phyloP scores from a whole-genome alignment of 208 protist species.

The Polymyxa betae region DNA sequence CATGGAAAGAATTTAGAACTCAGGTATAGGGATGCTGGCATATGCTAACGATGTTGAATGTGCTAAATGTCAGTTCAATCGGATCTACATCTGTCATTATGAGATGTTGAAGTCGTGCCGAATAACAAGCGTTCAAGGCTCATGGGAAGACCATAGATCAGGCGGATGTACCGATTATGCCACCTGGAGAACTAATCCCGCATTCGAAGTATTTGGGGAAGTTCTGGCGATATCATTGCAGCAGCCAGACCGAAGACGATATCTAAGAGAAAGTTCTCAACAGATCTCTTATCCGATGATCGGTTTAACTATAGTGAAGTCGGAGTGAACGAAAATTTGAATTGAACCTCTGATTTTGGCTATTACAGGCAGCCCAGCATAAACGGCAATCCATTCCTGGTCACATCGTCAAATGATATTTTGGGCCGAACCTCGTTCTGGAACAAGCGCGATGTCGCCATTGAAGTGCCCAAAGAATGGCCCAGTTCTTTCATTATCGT shows the following conservation, averaged over 20 bases:
- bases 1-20: conserved; percentile 27
- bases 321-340: neutral
- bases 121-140: neutral
- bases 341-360: neutral
- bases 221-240: neutral
- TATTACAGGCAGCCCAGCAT: neutral
- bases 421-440: neutral
- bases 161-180: conserved; percentile 36
- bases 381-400: neutral
- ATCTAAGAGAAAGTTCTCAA: no score
- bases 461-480: neutral
- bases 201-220: neutral
- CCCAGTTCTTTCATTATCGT: neutral
- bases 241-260: neutral
- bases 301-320: neutral
- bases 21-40: neutral
- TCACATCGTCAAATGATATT: conserved; percentile 23
- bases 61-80: neutral
- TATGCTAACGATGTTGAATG: neutral
- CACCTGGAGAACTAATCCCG: neutral
- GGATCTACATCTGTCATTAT: conserved; percentile 10
- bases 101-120: neutral
- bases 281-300: conserved; percentile 42
- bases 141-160: neutral
- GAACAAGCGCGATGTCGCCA: conserved; percentile 34